These are phyloP conservation scores for Phytopythium mirpurense DNA, from an alignment of 352 stramenopile genomes.

Conservation along the genomic window DNA sequence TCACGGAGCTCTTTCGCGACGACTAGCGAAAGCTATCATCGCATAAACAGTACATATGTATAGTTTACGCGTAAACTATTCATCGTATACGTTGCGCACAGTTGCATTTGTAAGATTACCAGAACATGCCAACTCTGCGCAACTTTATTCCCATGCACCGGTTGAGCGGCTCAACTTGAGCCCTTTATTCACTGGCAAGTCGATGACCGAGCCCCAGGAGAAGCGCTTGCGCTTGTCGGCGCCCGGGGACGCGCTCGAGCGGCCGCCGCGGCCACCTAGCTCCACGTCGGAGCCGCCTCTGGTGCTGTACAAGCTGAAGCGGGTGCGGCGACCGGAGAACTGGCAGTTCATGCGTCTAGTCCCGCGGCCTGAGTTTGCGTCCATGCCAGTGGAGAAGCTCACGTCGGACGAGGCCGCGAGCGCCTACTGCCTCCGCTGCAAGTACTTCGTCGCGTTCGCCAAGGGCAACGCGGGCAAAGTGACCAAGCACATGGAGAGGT, in stretches of 20 bases:
- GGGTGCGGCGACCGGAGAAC: not conserved
- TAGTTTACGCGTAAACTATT: too few relatives aligned
- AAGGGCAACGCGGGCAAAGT: not conserved
- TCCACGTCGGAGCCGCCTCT: not conserved
- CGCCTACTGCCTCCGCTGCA: not conserved
- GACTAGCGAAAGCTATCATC: too few relatives aligned
- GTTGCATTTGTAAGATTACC: too few relatives aligned
- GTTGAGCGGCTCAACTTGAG: too few relatives aligned
- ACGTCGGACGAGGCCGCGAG: not conserved
- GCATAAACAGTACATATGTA: too few relatives aligned
- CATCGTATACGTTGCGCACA: too few relatives aligned
- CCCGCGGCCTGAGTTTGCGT: not conserved
- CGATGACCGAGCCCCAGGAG: not conserved
- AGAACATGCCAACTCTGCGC: too few relatives aligned
- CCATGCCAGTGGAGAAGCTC: not conserved
- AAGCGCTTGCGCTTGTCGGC: not conserved
- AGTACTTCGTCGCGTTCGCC: not conserved
- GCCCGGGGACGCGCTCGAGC: not conserved
- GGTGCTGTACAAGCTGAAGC: not conserved
- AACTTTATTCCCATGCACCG: too few relatives aligned
- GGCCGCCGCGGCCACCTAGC: too few relatives aligned
- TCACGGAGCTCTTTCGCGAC: slow-evolving; percentile 77
- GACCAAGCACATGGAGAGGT: not conserved
- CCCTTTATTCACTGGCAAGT: too few relatives aligned
- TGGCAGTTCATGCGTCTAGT: not conserved